Evolutionary conservation across 2,329 filamentous ascomycete species (phyloP).

Genomic region (Aspergillus persii): DNA sequence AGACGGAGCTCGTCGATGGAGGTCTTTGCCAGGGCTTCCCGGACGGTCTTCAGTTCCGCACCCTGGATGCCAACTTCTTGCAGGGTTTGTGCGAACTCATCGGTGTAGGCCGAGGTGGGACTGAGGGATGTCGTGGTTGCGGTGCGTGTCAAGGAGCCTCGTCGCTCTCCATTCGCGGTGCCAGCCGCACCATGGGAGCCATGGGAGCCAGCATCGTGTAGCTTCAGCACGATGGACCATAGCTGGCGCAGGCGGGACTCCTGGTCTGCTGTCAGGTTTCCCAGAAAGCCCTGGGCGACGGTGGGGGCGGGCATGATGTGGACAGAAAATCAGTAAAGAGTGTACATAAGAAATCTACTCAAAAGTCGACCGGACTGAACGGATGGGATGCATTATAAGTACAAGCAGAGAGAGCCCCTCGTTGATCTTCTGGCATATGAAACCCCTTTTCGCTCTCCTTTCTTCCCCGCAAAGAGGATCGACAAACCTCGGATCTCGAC

Average conservation of each 20-base stretch:
- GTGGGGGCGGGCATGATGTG: slow-evolving; percentile 1
- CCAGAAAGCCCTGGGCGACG: slow-evolving; percentile 63
- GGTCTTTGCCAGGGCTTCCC: slow-evolving; percentile 71
- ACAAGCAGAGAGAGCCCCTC: neutral
- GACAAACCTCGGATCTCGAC: slow-evolving; percentile 20
- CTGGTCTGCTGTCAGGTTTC: slow-evolving; percentile 80
- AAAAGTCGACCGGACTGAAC: neutral
- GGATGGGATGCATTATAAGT: neutral
- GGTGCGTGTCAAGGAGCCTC: slow-evolving; percentile 40
- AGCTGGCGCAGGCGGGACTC: slow-evolving; percentile 82
- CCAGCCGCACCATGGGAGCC: slow-evolving; percentile 58
- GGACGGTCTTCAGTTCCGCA: slow-evolving; percentile 69
- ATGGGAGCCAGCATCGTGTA: slow-evolving; percentile 56
- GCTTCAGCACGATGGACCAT: slow-evolving; percentile 71
- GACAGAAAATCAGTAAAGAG: neutral
- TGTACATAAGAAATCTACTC: neutral
- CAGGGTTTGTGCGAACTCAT: slow-evolving; percentile 20
- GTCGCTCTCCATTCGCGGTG: slow-evolving; percentile 32
- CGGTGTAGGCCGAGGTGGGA: slow-evolving; percentile 47
- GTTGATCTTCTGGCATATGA: slow-evolving; percentile 15
- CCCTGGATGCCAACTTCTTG: slow-evolving; percentile 19
- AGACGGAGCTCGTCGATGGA: slow-evolving; percentile 72
- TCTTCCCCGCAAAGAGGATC: slow-evolving; percentile 10
- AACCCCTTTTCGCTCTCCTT: slow-evolving; percentile 3
- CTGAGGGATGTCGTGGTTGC: slow-evolving; percentile 58